These are phyloP conservation scores for Candida mattraensis DNA, from an alignment of 805 yeast genomes.

Conservation along the genomic window DNA sequence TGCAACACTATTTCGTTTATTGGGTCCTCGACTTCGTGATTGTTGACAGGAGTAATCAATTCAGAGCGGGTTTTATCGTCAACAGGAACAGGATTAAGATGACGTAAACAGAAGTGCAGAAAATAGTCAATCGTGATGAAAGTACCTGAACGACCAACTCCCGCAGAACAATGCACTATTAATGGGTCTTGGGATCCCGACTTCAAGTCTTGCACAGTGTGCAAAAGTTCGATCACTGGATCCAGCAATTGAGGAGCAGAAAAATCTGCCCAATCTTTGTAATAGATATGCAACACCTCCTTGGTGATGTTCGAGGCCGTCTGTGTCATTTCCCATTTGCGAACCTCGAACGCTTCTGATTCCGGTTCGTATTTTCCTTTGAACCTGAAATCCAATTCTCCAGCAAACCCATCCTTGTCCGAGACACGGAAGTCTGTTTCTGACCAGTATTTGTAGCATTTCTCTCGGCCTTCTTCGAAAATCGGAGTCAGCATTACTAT, in stretches of 20 bases:
- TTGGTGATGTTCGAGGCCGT: slow-evolving; percentile 3
- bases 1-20: slow-evolving; percentile 43
- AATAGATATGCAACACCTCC: slow-evolving; percentile 37
- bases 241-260: slow-evolving; percentile 37
- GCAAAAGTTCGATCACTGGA: slow-evolving; percentile 30
- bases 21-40: slow-evolving; percentile 35
- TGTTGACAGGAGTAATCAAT: slow-evolving; percentile 22
- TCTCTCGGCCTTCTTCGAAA: slow-evolving; percentile 38
- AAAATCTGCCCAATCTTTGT: slow-evolving; percentile 46
- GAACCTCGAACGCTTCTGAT: slow-evolving; percentile 8
- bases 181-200: slow-evolving; percentile 20
- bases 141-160: slow-evolving; percentile 60
- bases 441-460: slow-evolving; percentile 44
- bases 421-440: slow-evolving; percentile 11
- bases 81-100: slow-evolving; percentile 10
- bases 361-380: slow-evolving; percentile 1
- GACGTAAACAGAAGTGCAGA: slow-evolving; percentile 19
- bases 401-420: too few species aligned
- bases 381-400: slow-evolving; percentile 13
- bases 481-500: slow-evolving; percentile 77
- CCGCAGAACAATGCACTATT: slow-evolving; percentile 58
- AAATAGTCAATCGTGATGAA: slow-evolving; percentile 47
- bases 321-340: slow-evolving; percentile 21
- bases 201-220: slow-evolving; percentile 15
- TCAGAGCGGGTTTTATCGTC: slow-evolving; percentile 16